Base-by-base conservation (phyloP, 2,329 filamentous ascomycete species). In the Westerdykella ornata region DNA sequence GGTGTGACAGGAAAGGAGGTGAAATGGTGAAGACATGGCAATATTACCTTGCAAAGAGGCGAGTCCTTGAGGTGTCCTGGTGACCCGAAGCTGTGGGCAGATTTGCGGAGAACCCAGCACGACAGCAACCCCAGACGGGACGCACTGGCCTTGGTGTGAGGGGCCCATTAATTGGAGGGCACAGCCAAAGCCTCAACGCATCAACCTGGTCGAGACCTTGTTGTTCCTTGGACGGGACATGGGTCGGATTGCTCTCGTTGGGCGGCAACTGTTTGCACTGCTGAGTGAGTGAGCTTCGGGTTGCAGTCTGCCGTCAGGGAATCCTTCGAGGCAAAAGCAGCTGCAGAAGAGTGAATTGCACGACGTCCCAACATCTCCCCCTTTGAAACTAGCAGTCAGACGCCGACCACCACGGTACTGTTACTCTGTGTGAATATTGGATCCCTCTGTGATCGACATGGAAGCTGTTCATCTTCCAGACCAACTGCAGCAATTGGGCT, bases 1-100 rank as follows among this genome's bases (percentile, higher is more conserved):
- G 36, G 37, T 28, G 36, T 38, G 22, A 35, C 37, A 14, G 19
- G 22, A 22, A 32, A 39, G 26, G 42, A 41, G 41, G 29, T 35
- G 31, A 13, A 26, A 19, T 30, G 45, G 44, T 51, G 43, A 49
- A 55, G 50, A 51, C 46, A 46, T 30, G 44, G 44, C 55, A 52
- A 57, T 54, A 54, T 53, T 54, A 53, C 51, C 40, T 46, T 43
- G 35, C 11, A 22, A 45, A 42, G 35, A 45, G 37, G 36, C 37
- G 39, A 46, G 46, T 43, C 40, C 35, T 36, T 32, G 26, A 32
- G 22, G 16, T 33, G 44, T 49, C 55, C 47, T 51, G 22, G 53
- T 58, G 58, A 59, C 56, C 57, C 59, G 52, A 45, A 45, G 51
- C 49, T 47, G 45, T 52, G 57, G 57, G 47, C 54, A 52, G 52